These are phyloP conservation scores for Deuterostichococcus epilithicus DNA, from an alignment of 139 green algal species.

Conservation along the genomic window DNA sequence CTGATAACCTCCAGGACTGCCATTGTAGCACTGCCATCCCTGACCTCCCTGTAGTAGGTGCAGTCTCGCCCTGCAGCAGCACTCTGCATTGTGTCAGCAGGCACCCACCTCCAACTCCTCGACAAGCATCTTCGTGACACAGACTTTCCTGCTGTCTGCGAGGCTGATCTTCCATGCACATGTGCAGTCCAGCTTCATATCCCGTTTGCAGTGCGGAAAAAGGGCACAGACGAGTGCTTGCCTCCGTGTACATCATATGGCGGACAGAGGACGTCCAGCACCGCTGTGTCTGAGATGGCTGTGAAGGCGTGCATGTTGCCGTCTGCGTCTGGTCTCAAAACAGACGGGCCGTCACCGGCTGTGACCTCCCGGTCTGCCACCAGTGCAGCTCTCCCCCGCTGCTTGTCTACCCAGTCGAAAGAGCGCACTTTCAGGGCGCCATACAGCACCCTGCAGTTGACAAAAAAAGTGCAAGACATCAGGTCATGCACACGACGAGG, in stretches of 20 bases:
- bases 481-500: neutral
- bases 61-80: too few relatives aligned
- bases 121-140: too few relatives aligned
- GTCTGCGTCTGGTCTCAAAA: constrained; percentile 56
- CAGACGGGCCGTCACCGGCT: constrained; percentile 18
- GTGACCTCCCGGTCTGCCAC: neutral
- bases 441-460: constrained; percentile 72
- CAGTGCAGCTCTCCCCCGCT: neutral
- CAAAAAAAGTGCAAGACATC: neutral
- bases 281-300: constrained; percentile 74
- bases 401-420: constrained; percentile 63
- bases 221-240: too few relatives aligned
- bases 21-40: too few relatives aligned
- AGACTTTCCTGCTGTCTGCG: too few relatives aligned
- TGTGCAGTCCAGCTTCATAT: too few relatives aligned
- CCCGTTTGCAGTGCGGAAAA: too few relatives aligned
- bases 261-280: constrained; percentile 88
- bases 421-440: constrained; percentile 70
- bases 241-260: constrained; percentile 60
- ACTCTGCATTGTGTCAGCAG: too few relatives aligned
- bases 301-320: constrained; percentile 92
- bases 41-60: too few relatives aligned
- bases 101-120: too few relatives aligned
- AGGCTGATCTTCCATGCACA: too few relatives aligned
- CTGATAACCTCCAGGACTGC: too few relatives aligned